Evolutionary conservation across 805 yeast species (phyloP), one percentile per base, ranked within the genome.

Genomic region (Tetrapisispora arboricola): DNA sequence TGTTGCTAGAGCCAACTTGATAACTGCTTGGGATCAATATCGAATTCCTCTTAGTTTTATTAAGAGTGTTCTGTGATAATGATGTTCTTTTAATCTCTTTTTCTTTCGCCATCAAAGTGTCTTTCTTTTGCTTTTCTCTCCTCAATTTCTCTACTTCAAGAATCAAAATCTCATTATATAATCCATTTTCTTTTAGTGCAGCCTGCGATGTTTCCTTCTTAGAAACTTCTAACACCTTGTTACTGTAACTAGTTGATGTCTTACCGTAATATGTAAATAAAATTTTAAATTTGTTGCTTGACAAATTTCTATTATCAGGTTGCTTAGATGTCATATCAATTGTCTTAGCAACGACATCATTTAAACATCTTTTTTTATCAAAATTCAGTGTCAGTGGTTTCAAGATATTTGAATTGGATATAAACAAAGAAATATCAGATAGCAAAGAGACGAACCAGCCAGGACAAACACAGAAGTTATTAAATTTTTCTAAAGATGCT

Each of bases 401-500:
- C 44, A 72, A 78, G 30, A 76, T 70, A 39, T 80, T 74, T 76
- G 78, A 83, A 51, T 82, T 84, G 16, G 96, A 94, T 39, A 86
- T 78, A 53, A 73, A 79, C 47, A 82, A 78, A 1, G 80, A 76
- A 44, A 80, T 75, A 53, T 84, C 95, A 41, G 87, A 57, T 47
- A 90, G 64, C 45, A 94, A 76, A 50, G 83, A 90, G 19, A 82
- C 67, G 38, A 86, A 68, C 97, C 97, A 90, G 10, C 96, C 96
- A 44, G 86, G 75, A 54, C 96, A 88, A 2, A 95, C 92, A 6
- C 86, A 75, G 38, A 84, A 63, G 70, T 40, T 70, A 68, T 43
- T 58, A 46, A 46, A 45, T n/a, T 50, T 60, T 4, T 18, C 3
- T 6, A 21, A 13, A 4, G 26, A 2, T 11, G 15, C 17, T 8